Conservation (phyloP, 2,329 filamentous ascomycete species). For the Aspergillus fructus region DNA sequence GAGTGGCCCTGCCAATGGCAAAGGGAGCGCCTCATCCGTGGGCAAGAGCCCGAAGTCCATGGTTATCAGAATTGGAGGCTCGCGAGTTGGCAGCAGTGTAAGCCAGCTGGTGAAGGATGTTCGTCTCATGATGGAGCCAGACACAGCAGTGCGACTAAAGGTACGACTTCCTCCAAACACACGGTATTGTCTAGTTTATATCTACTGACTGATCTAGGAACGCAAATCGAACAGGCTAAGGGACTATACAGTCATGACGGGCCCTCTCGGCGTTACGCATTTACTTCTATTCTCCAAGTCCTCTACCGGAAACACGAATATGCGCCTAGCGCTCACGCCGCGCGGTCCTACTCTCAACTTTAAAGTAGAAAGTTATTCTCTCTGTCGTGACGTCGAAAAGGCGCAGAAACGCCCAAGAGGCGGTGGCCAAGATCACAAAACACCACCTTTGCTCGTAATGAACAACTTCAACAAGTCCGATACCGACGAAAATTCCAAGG, state of each 20-base stretch:
- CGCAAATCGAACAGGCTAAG: slow-evolving; percentile 81
- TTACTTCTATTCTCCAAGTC: slow-evolving; percentile 91
- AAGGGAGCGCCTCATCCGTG: slow-evolving; percentile 61
- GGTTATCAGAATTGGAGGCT: slow-evolving; percentile 95
- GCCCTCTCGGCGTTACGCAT: slow-evolving; percentile 88
- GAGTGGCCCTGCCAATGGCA: slow-evolving; percentile 50
- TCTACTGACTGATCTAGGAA: slow-evolving; percentile 51
- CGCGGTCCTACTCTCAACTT: slow-evolving; percentile 93
- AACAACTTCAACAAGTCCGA: slow-evolving; percentile 83
- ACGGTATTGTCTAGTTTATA: not conserved
- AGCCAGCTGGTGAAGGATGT: slow-evolving; percentile 91
- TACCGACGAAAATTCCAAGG: slow-evolving; percentile 56
- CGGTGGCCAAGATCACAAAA: slow-evolving; percentile 80
- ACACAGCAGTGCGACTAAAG: slow-evolving; percentile 84
- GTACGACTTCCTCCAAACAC: slow-evolving; percentile 33
- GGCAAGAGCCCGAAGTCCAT: slow-evolving; percentile 84
- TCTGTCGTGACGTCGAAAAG: slow-evolving; percentile 85
- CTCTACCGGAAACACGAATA: slow-evolving; percentile 84
- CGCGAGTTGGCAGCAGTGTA: slow-evolving; percentile 87
- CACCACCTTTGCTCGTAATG: slow-evolving; percentile 91
- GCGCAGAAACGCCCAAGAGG: slow-evolving; percentile 80
- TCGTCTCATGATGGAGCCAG: slow-evolving; percentile 90
- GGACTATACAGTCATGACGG: slow-evolving; percentile 95
- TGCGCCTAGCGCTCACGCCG: slow-evolving; percentile 83
- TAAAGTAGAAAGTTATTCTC: slow-evolving; percentile 88